phyloP scores from a whole-genome alignment of 176 grass and related monocot species.

The Aechmea fasciata region DNA sequence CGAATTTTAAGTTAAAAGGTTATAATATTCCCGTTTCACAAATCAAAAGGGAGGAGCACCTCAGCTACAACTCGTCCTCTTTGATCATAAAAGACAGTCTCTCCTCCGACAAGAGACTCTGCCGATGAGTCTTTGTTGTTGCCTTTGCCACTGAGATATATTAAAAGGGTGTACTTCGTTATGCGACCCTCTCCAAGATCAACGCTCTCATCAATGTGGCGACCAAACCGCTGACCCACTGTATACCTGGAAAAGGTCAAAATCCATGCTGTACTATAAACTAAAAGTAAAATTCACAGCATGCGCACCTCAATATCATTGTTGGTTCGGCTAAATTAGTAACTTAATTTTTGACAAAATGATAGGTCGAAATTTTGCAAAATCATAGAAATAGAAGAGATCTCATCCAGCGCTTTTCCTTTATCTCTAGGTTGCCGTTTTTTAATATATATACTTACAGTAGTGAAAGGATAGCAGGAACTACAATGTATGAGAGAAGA shows the following conservation, averaged over 20 bases:
- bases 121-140: conserved; percentile 41
- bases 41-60: conserved; percentile 34
- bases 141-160: conserved; percentile 69
- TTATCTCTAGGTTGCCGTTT: background rate
- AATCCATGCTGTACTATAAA: background rate
- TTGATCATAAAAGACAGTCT: conserved; percentile 92
- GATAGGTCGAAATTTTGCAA: background rate
- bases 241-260: conserved; percentile 44
- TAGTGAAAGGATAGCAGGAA: background rate
- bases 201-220: conserved; percentile 82
- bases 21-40: background rate
- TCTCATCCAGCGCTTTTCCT: background rate
- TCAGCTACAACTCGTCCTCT: conserved; percentile 60
- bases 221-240: conserved; percentile 82
- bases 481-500: background rate
- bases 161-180: conserved; percentile 67
- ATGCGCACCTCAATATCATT: no score
- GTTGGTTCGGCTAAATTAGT: background rate
- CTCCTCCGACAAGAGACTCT: conserved; percentile 64
- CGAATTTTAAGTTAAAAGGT: background rate
- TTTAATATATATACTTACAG: background rate
- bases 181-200: conserved; percentile 43
- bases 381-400: background rate
- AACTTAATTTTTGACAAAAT: background rate
- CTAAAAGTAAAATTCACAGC: background rate